phyloP scores from a whole-genome alignment of 495 filamentous ascomycete genomes.

The Bacidia rubella region DNA sequence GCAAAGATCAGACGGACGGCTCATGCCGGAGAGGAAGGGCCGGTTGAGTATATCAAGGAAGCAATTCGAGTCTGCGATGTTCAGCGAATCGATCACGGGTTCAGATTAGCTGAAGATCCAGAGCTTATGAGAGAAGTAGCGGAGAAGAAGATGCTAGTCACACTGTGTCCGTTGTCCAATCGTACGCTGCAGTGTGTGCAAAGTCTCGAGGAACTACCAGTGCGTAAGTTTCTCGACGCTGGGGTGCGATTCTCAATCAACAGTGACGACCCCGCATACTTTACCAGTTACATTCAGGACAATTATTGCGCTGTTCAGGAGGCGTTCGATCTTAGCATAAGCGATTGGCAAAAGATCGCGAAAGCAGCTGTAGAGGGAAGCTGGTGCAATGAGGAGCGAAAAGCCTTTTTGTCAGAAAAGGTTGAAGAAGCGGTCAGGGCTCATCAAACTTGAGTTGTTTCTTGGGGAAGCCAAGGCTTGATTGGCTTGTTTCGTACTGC shows the following conservation, averaged over 20 bases:
- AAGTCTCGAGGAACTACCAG: conserved; percentile 44
- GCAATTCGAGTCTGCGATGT: conserved; percentile 46
- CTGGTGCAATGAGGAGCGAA: conserved; percentile 35
- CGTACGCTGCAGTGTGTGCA: conserved; percentile 47
- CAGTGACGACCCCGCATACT: conserved; percentile 71
- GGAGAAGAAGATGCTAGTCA: conserved; percentile 41
- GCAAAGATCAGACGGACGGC: conserved; percentile 46
- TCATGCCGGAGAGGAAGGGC: conserved; percentile 67
- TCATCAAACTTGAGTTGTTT: background rate
- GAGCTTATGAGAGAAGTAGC: conserved; percentile 46
- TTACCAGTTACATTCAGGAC: conserved; percentile 62
- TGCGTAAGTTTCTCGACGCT: conserved; percentile 48
- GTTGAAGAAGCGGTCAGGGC: conserved; percentile 22
- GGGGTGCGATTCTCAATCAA: conserved; percentile 59
- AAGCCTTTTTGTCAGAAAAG: conserved; percentile 24
- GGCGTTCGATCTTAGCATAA: conserved; percentile 44
- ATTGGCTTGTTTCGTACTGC: too few relatives aligned
- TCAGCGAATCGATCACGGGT: conserved; percentile 59
- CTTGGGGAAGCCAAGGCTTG: too few relatives aligned
- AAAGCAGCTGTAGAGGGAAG: conserved; percentile 49
- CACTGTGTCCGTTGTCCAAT: conserved; percentile 64
- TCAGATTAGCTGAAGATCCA: conserved; percentile 47
- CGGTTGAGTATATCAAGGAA: conserved; percentile 47
- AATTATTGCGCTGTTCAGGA: conserved; percentile 69
- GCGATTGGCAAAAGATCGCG: conserved; percentile 53